A percentile compares a stretch with the other conserved stretches of the same genome.
phyloP scores from a whole-genome alignment of 768 basidiomycete genomes.

The Boletales sp. region DNA sequence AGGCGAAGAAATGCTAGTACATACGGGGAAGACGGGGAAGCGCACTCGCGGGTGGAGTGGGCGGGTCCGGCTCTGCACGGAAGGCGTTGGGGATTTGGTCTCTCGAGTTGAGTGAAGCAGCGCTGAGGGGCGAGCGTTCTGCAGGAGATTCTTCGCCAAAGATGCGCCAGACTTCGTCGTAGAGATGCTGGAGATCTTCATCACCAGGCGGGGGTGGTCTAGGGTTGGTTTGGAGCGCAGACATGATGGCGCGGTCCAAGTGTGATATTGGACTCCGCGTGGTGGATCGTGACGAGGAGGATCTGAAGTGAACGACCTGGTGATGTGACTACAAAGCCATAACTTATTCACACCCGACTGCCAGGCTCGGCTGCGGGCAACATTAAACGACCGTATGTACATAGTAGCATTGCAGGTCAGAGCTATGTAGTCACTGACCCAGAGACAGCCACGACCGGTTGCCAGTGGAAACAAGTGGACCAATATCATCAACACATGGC shows the following conservation, averaged over 20 bases:
- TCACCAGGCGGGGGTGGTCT: constrained; percentile 50
- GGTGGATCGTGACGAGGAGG: background rate
- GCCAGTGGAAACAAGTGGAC: too few species aligned
- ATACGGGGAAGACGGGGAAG: constrained; percentile 22
- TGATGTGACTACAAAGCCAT: too few species aligned
- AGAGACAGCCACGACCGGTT: too few species aligned
- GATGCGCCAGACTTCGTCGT: constrained; percentile 70
- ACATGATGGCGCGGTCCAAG: constrained; percentile 27
- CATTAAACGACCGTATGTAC: too few species aligned
- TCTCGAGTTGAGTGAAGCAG: constrained; percentile 14
- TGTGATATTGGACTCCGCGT: background rate
- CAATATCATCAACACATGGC: too few species aligned
- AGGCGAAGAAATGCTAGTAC: constrained; percentile 1
- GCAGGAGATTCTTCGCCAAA: constrained; percentile 49
- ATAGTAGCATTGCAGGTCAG: too few species aligned
- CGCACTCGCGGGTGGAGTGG: constrained; percentile 8
- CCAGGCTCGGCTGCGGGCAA: background rate
- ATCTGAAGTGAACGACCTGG: background rate
- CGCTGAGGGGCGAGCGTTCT: constrained; percentile 22
- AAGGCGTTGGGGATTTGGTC: constrained; percentile 18
- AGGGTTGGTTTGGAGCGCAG: constrained; percentile 31
- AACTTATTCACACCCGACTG: background rate
- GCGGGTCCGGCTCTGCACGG: constrained; percentile 18
- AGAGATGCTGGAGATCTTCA: constrained; percentile 69
- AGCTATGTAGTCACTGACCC: too few species aligned